Percentiles rank a stretch among this genome's conserved stretches.
Conservation (phyloP, 805 yeast species). For the Wickerhamia fluorescens region DNA sequence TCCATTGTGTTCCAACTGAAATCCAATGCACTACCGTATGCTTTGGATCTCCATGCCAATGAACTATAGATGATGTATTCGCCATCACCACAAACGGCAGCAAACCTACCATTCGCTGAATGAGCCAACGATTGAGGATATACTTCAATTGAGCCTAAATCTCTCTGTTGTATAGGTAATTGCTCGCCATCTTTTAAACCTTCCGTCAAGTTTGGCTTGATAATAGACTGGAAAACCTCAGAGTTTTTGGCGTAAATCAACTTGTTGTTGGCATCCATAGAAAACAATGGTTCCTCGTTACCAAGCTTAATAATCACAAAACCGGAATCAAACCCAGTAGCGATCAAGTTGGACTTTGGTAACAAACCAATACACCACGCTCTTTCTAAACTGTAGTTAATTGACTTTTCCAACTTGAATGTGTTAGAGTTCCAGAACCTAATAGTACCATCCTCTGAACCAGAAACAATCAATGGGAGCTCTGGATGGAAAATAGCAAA, state of each 20-base stretch:
- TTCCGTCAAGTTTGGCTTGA: conserved; percentile 58
- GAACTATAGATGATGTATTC: conserved; percentile 95
- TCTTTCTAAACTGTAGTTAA: conserved; percentile 88
- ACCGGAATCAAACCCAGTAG: conserved; percentile 94
- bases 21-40: conserved; percentile 84
- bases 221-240: conserved; percentile 78
- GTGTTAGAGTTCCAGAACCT: conserved; percentile 94
- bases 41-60: conserved; percentile 94
- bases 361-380: conserved; percentile 90
- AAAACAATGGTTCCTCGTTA: conserved; percentile 86
- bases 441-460: conserved; percentile 93
- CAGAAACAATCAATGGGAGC: conserved; percentile 87
- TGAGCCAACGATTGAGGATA: conserved; percentile 83
- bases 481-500: conserved; percentile 99
- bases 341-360: conserved; percentile 66
- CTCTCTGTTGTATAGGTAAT: conserved; percentile 73
- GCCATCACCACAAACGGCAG: conserved; percentile 96
- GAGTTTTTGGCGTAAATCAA: conserved; percentile 86
- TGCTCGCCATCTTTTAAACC: conserved; percentile 75
- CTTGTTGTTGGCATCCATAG: conserved; percentile 91
- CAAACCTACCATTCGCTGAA: conserved; percentile 96
- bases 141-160: conserved; percentile 88
- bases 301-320: conserved; percentile 84
- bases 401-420: conserved; percentile 85
- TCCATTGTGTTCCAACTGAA: conserved; percentile 92